Conservation (phyloP, 2,329 filamentous ascomycete species). For the Daldinia eschscholtzii region DNA sequence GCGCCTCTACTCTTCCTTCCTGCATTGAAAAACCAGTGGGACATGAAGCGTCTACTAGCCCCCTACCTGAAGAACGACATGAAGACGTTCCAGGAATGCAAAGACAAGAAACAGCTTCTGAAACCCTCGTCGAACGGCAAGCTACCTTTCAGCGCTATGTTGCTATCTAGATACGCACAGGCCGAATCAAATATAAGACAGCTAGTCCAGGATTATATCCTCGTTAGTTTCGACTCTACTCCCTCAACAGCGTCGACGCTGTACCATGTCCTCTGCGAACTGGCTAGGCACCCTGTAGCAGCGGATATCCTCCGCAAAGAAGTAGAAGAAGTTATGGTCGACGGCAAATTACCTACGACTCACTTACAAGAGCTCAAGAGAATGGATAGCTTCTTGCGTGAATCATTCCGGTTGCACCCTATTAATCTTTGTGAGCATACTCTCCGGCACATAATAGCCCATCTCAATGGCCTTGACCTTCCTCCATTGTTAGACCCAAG, state of each 20-base stretch:
- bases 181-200: not conserved
- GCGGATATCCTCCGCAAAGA: not conserved
- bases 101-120: not conserved
- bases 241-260: not conserved
- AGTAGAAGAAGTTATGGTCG: not conserved
- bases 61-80: not conserved
- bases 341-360: not conserved
- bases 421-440: not conserved
- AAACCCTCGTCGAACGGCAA: not conserved
- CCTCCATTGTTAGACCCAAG: not conserved
- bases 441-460: not conserved
- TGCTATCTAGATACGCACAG: not conserved
- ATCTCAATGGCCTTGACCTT: not conserved
- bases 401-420: not conserved
- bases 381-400: not conserved
- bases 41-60: not conserved
- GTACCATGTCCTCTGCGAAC: not conserved
- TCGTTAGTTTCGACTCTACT: not conserved
- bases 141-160: not conserved
- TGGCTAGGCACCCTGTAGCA: not conserved
- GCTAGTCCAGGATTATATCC: slow-evolving; percentile 1
- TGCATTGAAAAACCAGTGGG: not conserved
- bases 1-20: not conserved
- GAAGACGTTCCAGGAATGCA: not conserved
- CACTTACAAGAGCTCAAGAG: not conserved